Evolutionary conservation across 345 rosid species (phyloP).

Genomic region (Cardamine chenopodiifolia): DNA sequence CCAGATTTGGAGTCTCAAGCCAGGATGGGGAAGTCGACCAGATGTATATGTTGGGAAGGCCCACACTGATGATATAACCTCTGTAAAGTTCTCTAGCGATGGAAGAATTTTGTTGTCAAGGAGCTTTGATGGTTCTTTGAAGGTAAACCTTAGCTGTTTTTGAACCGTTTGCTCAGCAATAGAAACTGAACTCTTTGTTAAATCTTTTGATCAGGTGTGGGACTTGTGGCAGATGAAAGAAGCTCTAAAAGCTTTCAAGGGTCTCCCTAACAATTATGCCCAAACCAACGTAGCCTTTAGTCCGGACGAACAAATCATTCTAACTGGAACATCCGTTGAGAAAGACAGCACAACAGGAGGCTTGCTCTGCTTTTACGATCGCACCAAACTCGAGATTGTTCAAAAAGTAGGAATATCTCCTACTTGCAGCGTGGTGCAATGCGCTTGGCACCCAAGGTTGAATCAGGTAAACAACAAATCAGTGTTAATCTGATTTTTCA

Average conservation of each 20-base stretch:
- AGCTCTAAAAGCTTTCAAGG: slow-evolving; percentile 75
- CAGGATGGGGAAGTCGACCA: slow-evolving; percentile 99
- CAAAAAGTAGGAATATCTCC: slow-evolving; percentile 87
- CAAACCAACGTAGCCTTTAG: slow-evolving; percentile 93
- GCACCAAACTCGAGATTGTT: slow-evolving; percentile 83
- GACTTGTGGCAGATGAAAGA: slow-evolving; percentile 84
- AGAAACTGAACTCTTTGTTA: slow-evolving; percentile 24
- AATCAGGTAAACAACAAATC: slow-evolving; percentile 68
- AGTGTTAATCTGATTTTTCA: not conserved
- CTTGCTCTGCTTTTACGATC: slow-evolving; percentile 82
- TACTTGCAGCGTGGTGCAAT: slow-evolving; percentile 84
- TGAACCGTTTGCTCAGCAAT: slow-evolving; percentile 17
- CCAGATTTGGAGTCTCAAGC: slow-evolving; percentile 92
- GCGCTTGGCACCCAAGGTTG: slow-evolving; percentile 91
- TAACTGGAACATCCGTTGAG: slow-evolving; percentile 96
- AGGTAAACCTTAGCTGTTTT: slow-evolving; percentile 52
- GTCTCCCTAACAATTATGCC: slow-evolving; percentile 86
- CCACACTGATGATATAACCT: slow-evolving; percentile 91
- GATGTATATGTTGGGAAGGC: slow-evolving; percentile 74
- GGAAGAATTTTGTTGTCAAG: slow-evolving; percentile 74
- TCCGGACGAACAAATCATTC: slow-evolving; percentile 84
- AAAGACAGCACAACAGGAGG: slow-evolving; percentile 85
- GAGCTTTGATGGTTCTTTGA: slow-evolving; percentile 86
- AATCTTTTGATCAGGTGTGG: slow-evolving; percentile 67
- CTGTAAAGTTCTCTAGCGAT: slow-evolving; percentile 89